A percentile compares a stretch with the other conserved stretches of the same genome.
Evolutionary conservation across 371 early-diverging fungal species (phyloP).

Genomic region (Umbelopsis sp.): DNA sequence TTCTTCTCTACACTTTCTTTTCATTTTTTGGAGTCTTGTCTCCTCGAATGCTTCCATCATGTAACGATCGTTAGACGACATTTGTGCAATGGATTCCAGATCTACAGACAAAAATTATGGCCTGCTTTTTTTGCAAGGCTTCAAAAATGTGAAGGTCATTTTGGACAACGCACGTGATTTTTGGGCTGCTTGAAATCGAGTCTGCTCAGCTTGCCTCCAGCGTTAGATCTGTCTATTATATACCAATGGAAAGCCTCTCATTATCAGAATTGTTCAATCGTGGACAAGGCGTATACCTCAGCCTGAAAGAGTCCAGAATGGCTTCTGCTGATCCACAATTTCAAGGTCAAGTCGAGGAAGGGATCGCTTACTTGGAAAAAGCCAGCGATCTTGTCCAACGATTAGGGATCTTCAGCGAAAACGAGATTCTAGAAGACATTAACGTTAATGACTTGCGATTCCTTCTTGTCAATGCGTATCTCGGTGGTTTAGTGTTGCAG

Average conservation of each 20-base stretch:
- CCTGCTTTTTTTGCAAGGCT: not conserved
- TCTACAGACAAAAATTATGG: not conserved
- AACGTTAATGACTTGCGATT: slow-evolving; percentile 80
- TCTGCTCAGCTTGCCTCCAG: no score
- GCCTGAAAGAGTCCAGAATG: slow-evolving; percentile 49
- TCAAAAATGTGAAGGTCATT: not conserved
- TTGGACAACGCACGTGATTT: not conserved
- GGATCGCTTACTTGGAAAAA: slow-evolving; percentile 45
- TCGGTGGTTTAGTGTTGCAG: slow-evolving; percentile 72
- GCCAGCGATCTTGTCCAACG: slow-evolving; percentile 58
- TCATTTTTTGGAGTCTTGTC: slow-evolving; percentile 23
- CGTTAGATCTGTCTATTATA: not conserved
- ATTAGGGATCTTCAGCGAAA: slow-evolving; percentile 80
- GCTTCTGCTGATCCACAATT: slow-evolving; percentile 47
- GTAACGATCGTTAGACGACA: not conserved
- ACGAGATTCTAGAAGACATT: slow-evolving; percentile 89
- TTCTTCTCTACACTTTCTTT: slow-evolving; percentile 50
- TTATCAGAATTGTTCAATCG: slow-evolving; percentile 40
- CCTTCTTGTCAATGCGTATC: slow-evolving; percentile 75
- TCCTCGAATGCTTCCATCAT: slow-evolving; percentile 13
- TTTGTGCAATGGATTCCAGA: not conserved
- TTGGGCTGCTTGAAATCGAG: not conserved
- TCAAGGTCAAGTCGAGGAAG: slow-evolving; percentile 56
- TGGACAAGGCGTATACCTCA: slow-evolving; percentile 31
- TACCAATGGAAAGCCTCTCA: slow-evolving; percentile 31